phyloP scores from a whole-genome alignment of 768 basidiomycete species.

The Lyophyllum decastes region DNA sequence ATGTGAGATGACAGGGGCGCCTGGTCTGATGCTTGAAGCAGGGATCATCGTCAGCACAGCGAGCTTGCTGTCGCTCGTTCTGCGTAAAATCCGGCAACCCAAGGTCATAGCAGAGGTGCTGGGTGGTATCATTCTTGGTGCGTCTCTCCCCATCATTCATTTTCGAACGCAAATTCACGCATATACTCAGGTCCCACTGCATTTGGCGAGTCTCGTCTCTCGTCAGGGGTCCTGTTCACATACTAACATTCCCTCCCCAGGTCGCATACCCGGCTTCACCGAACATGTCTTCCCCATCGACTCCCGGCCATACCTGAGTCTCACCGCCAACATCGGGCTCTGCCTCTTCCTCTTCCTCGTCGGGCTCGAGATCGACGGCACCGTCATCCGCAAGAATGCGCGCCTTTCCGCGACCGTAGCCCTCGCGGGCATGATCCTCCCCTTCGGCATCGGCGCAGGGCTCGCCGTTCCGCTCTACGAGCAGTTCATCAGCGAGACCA shows the following conservation, averaged over 20 bases:
- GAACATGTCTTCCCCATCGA: slow-evolving; percentile 76
- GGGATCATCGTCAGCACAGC: slow-evolving; percentile 84
- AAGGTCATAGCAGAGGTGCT: slow-evolving; percentile 83
- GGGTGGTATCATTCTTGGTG: slow-evolving; percentile 87
- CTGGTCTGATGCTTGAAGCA: slow-evolving; percentile 21
- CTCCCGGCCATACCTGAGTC: slow-evolving; percentile 76
- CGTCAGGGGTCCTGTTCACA: too few relatives aligned
- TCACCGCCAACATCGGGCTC: slow-evolving; percentile 88
- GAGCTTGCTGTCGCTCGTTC: slow-evolving; percentile 68
- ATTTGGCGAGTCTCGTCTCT: slow-evolving; percentile 39
- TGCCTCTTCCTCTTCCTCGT: slow-evolving; percentile 91
- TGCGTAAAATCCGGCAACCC: slow-evolving; percentile 82
- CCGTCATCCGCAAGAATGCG: slow-evolving; percentile 77
- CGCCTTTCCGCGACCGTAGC: slow-evolving; percentile 70
- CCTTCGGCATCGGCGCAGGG: slow-evolving; percentile 83
- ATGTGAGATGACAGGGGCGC: not conserved
- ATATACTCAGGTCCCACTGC: slow-evolving; percentile 46
- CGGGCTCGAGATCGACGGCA: slow-evolving; percentile 86
- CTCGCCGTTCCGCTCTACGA: slow-evolving; percentile 67
- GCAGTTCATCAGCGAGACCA: slow-evolving; percentile 65
- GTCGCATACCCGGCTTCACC: slow-evolving; percentile 89
- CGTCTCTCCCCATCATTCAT: slow-evolving; percentile 49
- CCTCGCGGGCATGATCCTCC: slow-evolving; percentile 81
- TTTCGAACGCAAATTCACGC: slow-evolving; percentile 5
- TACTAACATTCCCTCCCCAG: too few relatives aligned